Conservation (phyloP, 768 basidiomycete species). For the Phlebiopsis flavidoalba region DNA sequence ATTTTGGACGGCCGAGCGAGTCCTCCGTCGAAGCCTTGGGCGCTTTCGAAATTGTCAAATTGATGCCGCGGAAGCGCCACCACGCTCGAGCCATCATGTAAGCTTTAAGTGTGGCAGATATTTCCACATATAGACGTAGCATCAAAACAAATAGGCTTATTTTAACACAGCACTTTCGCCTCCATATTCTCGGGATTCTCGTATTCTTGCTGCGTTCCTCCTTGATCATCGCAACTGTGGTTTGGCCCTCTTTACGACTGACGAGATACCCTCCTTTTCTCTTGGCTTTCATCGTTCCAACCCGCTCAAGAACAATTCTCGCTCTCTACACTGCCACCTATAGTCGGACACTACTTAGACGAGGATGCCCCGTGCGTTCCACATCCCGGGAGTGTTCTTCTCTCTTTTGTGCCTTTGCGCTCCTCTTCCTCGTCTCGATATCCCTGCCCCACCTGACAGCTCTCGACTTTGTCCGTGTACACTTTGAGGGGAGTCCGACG, state of each 20-base stretch:
- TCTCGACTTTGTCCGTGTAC: conserved; percentile 60
- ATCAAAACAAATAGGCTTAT: background rate
- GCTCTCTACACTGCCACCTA: background rate
- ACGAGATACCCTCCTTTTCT: background rate
- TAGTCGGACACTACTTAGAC: background rate
- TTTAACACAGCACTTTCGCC: too few relatives aligned
- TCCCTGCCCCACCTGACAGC: conserved; percentile 66
- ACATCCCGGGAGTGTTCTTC: conserved; percentile 55
- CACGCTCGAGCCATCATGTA: background rate
- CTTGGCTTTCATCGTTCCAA: background rate
- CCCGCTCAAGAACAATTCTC: background rate
- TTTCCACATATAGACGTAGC: background rate
- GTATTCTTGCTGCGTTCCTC: background rate
- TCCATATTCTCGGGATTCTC: too few relatives aligned
- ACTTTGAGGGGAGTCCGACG: conserved; percentile 33
- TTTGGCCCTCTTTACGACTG: background rate
- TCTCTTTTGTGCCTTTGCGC: conserved; percentile 57
- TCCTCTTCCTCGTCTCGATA: conserved; percentile 63
- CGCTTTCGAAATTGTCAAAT: background rate
- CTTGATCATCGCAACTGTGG: background rate
- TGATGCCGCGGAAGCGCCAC: background rate
- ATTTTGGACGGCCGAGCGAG: background rate
- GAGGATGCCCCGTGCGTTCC: conserved; percentile 41
- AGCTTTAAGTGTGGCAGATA: background rate
- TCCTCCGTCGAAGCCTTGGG: background rate